Conservation (phyloP, 371 early-diverging fungal species). For the Mortierella sp. region DNA sequence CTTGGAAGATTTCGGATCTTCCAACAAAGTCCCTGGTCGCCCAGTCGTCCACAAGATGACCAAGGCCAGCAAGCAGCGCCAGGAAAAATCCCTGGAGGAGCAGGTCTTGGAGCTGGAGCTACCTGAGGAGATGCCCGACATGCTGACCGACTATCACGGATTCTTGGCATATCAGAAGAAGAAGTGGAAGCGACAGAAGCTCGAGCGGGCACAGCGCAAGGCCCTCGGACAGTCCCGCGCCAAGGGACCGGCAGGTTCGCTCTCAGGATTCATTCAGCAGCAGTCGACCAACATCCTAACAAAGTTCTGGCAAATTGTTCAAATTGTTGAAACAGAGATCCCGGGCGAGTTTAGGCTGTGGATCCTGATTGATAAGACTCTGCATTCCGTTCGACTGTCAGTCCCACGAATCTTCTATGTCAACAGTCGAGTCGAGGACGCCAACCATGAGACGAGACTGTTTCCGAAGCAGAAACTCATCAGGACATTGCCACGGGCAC, state of each 20-base stretch:
- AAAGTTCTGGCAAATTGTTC: slow-evolving; percentile 86
- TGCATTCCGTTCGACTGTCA: slow-evolving; percentile 76
- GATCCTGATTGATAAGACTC: slow-evolving; percentile 76
- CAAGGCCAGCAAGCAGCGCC: slow-evolving; percentile 15
- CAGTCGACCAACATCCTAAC: slow-evolving; percentile 56
- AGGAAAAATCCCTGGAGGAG: slow-evolving; percentile 28
- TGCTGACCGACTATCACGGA: slow-evolving; percentile 64
- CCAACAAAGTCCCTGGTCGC: slow-evolving; percentile 1
- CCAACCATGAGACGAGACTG: slow-evolving; percentile 42
- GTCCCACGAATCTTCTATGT: slow-evolving; percentile 91
- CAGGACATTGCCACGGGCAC: slow-evolving; percentile 46
- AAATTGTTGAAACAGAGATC: slow-evolving; percentile 83
- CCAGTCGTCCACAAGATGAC: slow-evolving; percentile 41
- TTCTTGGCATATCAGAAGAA: slow-evolving; percentile 80
- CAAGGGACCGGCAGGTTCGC: slow-evolving; percentile 65
- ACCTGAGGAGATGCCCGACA: slow-evolving; percentile 64
- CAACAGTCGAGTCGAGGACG: slow-evolving; percentile 76
- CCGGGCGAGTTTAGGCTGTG: slow-evolving; percentile 90
- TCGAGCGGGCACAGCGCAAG: slow-evolving; percentile 61
- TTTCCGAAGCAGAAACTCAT: slow-evolving; percentile 45
- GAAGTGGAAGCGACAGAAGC: slow-evolving; percentile 75
- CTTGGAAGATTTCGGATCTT: slow-evolving; percentile 70
- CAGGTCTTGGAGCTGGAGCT: slow-evolving; percentile 56
- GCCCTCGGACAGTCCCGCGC: slow-evolving; percentile 38
- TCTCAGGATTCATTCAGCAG: slow-evolving; percentile 54